Conservation (phyloP, 2,329 filamentous ascomycete genomes). For the Pyrenochaeta sp. region DNA sequence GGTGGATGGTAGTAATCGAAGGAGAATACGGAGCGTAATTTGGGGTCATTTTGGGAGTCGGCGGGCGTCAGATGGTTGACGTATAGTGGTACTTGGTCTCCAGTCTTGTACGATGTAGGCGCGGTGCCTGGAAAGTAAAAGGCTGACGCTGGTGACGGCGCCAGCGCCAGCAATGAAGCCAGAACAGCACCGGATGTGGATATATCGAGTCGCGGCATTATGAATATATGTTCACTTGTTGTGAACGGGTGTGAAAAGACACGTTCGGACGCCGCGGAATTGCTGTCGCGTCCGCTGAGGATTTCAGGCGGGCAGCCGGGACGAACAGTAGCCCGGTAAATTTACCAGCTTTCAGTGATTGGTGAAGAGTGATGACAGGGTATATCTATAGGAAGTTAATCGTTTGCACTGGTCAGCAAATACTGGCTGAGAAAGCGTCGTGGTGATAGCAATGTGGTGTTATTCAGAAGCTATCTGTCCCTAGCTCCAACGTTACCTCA, state of each 20-base stretch:
- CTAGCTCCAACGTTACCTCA: slow-evolving; percentile 27
- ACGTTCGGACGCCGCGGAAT: slow-evolving; percentile 11
- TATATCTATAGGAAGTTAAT: neutral
- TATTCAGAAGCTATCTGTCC: slow-evolving; percentile 35
- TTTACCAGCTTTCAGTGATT: slow-evolving; percentile 7
- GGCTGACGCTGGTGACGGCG: slow-evolving; percentile 59
- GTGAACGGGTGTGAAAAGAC: slow-evolving; percentile 6
- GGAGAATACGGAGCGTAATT: slow-evolving; percentile 89
- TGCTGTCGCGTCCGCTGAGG: slow-evolving; percentile 17
- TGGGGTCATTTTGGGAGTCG: slow-evolving; percentile 76
- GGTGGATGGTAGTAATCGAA: slow-evolving; percentile 94
- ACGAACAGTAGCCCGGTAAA: slow-evolving; percentile 16
- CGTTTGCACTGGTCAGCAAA: slow-evolving; percentile 3
- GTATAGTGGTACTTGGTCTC: slow-evolving; percentile 82
- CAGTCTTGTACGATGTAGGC: slow-evolving; percentile 86
- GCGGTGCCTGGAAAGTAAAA: slow-evolving; percentile 98
- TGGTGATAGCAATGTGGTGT: slow-evolving; percentile 28
- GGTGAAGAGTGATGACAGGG: neutral
- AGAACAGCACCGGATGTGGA: slow-evolving; percentile 36
- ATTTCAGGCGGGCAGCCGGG: slow-evolving; percentile 19
- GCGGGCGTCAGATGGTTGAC: slow-evolving; percentile 94
- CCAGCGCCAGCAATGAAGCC: slow-evolving; percentile 49
- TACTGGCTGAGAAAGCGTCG: slow-evolving; percentile 1
- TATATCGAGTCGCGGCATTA: slow-evolving; percentile 43
- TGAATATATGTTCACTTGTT: slow-evolving; percentile 9